Conservation (phyloP, 495 filamentous ascomycete genomes). For the Aspergillus homomorphus region DNA sequence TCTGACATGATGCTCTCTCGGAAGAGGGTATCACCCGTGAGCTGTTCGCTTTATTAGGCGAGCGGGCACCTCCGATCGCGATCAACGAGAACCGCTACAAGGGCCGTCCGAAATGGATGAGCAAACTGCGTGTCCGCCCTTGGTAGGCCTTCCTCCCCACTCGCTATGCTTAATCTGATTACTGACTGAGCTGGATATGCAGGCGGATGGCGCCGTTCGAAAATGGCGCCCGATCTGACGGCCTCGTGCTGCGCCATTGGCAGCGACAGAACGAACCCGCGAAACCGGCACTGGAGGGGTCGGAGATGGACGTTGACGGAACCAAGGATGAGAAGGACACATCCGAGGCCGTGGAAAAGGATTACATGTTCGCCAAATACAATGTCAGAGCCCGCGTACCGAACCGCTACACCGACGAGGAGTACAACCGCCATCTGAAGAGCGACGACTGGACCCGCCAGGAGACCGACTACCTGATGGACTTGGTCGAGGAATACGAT, state of each 20-base stretch:
- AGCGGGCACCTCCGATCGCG: constrained; percentile 65
- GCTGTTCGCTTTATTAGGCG: constrained; percentile 62
- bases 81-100: constrained; percentile 66
- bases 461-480: constrained; percentile 88
- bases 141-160: constrained; percentile 40
- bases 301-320: constrained; percentile 43
- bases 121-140: constrained; percentile 50
- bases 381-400: constrained; percentile 74
- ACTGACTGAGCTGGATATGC: neutral
- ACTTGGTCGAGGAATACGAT: constrained; percentile 70
- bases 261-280: constrained; percentile 40
- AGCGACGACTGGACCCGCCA: constrained; percentile 79
- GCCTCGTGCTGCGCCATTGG: constrained; percentile 69
- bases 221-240: constrained; percentile 54
- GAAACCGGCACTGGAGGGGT: constrained; percentile 39
- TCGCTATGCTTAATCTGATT: neutral
- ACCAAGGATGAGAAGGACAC: constrained; percentile 39
- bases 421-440: constrained; percentile 74
- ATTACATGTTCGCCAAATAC: constrained; percentile 68
- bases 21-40: constrained; percentile 72
- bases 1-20: constrained; percentile 24
- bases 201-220: constrained; percentile 56
- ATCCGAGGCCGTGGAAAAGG: constrained; percentile 26
- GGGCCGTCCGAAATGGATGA: constrained; percentile 57
- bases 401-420: constrained; percentile 71